Conservation (phyloP, 2,329 filamentous ascomycete genomes). For the Ophiostoma quercus region DNA sequence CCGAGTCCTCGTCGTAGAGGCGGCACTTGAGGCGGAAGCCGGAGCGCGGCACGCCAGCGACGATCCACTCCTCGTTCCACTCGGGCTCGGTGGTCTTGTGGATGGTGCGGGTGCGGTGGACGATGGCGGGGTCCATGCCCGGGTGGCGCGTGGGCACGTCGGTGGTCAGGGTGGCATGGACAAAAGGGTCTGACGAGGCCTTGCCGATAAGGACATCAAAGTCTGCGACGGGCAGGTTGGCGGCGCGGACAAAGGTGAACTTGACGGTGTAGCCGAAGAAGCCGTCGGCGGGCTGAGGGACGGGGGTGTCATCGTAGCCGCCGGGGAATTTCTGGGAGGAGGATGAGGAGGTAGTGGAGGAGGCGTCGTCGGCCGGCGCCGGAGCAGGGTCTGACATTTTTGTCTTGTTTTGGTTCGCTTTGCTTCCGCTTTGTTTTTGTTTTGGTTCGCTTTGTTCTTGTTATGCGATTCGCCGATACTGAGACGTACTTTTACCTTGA, state of each 20-base stretch:
- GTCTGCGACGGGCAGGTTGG: constrained; percentile 78
- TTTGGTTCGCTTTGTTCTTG: too few species aligned
- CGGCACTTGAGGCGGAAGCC: constrained; percentile 78
- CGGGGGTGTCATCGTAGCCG: constrained; percentile 52
- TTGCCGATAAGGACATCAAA: constrained; percentile 47
- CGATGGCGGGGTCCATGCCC: constrained; percentile 75
- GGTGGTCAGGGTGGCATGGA: constrained; percentile 69
- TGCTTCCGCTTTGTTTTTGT: too few species aligned
- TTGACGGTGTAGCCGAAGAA: constrained; percentile 73
- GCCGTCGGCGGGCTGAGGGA: constrained; percentile 55
- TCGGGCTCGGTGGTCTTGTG: constrained; percentile 65
- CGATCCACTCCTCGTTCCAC: constrained; percentile 83
- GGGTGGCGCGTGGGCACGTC: constrained; percentile 63
- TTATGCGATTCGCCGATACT: too few species aligned
- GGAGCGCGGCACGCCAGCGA: constrained; percentile 71
- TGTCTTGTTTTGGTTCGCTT: too few species aligned
- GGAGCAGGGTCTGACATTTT: not conserved
- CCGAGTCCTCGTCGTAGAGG: constrained; percentile 83
- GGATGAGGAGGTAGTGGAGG: not conserved
- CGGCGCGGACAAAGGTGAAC: constrained; percentile 76
- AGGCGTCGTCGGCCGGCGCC: not conserved
- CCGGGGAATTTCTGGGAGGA: constrained; percentile 22
- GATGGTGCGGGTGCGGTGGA: constrained; percentile 70
- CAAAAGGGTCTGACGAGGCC: constrained; percentile 76
- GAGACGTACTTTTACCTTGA: not conserved